Evolutionary conservation across 306 rosid genomes (phyloP), one percentile per base, ranked within the genome.

Genomic region (Cyamopsis tetragonoloba): DNA sequence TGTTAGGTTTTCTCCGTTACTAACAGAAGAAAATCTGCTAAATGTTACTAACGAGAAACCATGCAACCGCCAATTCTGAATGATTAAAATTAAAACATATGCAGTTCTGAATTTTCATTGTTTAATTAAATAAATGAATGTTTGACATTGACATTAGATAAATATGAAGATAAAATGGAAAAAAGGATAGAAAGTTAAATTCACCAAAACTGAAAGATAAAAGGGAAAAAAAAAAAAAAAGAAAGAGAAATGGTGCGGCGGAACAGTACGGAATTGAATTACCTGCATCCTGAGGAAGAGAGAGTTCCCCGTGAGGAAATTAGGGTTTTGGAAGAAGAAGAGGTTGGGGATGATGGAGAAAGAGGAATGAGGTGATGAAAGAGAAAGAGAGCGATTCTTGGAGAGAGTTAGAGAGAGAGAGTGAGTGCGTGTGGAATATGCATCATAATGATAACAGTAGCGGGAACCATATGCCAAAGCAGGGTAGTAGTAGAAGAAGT

Each of bases 281-380:
- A 91, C 97, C 91, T 91, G 86, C 97, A 90, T 93, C 62, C 57
- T 32, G 30, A 53, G 32, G 49, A 83, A 75, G 72, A 53, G 77
- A 35, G 81, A 64, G 80, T 87, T 84, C 0, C 98, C 86, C 84
- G 97, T 83, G 69, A 84, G 50, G 81, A 89, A 86, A 83, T 62
- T 77, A 66, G 87, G 82, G 78, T 39, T 73, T 20, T 63, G 80
- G 59, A 81, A 78, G 48, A 74, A 68, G 47, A 63, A 72, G 67
- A 71, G 10, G 43, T 53, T 14, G 32, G 73, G 2, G 26, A 41
- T 19, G 23, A 12, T 7, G 18, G 47, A 26, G n/a, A n/a, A 3
- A 26, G 42, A 3, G 15, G 62, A 76, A 20, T 18, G 76, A 30
- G 69, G 30, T 1, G 27, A 22, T 7, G 75, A 65, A 6, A 61